Evolutionary conservation across 257 asterid genomes (phyloP).

Genomic region (Fraxinus cuspidata): DNA sequence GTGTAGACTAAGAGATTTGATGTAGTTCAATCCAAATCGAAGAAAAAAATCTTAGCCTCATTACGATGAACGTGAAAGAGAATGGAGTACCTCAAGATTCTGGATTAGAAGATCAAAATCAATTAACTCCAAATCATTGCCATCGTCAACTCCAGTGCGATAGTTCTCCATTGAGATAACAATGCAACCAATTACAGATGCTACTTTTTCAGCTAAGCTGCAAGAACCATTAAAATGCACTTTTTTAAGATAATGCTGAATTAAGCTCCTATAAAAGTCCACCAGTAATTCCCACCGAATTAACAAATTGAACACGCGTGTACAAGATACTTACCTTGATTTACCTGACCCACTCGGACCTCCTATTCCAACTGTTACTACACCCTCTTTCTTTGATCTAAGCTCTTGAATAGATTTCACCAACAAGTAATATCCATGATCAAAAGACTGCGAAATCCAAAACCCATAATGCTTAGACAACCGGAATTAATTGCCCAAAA

Average conservation of each 20-base stretch:
- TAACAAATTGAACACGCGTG: conserved; percentile 3
- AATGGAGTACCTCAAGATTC: conserved; percentile 77
- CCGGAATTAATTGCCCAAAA: background rate
- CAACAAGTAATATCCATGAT: conserved; percentile 96
- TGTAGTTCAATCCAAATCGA: conserved; percentile 7
- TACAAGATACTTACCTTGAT: conserved; percentile 60
- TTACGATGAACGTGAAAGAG: background rate
- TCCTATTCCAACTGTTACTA: conserved; percentile 92
- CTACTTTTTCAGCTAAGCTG: conserved; percentile 98
- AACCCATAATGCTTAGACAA: conserved; percentile 15
- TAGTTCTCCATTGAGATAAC: conserved; percentile 95
- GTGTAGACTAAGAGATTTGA: background rate
- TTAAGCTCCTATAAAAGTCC: conserved; percentile 11
- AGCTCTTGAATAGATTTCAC: conserved; percentile 96
- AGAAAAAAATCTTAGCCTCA: conserved; percentile 1
- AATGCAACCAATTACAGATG: conserved; percentile 87
- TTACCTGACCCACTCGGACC: conserved; percentile 99
- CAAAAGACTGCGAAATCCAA: conserved; percentile 75
- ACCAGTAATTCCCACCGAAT: background rate
- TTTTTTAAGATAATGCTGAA: conserved; percentile 25
- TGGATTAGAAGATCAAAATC: conserved; percentile 86
- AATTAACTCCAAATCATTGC: conserved; percentile 81
- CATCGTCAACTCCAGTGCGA: conserved; percentile 89
- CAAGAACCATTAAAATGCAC: conserved; percentile 49
- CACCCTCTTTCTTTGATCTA: conserved; percentile 84